phyloP scores from a whole-genome alignment of 1,139 yeast genomes.

The Candida sp. region DNA sequence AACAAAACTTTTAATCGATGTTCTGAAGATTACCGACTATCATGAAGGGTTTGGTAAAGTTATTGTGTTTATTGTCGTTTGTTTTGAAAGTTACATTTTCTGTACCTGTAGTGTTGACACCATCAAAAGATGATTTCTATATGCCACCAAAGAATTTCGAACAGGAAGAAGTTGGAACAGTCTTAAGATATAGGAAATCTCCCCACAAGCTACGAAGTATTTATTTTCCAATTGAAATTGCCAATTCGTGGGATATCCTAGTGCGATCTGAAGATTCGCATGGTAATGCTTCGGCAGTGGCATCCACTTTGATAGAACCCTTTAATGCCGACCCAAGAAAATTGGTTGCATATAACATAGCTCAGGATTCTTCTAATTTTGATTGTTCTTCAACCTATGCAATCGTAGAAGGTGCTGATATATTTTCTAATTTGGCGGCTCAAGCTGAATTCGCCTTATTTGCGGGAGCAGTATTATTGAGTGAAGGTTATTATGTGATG shows the following conservation, averaged over 20 bases:
- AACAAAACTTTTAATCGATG: no score
- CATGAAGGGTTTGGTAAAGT: neutral
- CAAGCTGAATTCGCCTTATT: constrained; percentile 19
- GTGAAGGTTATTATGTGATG: constrained; percentile 24
- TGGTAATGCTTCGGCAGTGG: constrained; percentile 28
- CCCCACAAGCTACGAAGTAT: constrained; percentile 16
- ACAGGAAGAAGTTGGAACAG: constrained; percentile 18
- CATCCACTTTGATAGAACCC: constrained; percentile 30
- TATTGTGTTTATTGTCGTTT: neutral
- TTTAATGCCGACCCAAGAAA: constrained; percentile 19
- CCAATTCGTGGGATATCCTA: constrained; percentile 28
- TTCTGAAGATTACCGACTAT: no score
- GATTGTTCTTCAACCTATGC: constrained; percentile 15
- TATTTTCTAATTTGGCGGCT: constrained; percentile 7
- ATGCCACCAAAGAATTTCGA: constrained; percentile 22
- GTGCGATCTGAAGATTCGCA: constrained; percentile 28
- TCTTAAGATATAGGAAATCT: constrained; percentile 20
- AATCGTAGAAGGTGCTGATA: constrained; percentile 9
- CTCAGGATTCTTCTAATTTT: constrained; percentile 11
- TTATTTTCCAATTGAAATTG: constrained; percentile 6
- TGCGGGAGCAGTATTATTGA: constrained; percentile 15
- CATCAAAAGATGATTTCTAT: constrained; percentile 26
- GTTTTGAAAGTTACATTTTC: neutral
- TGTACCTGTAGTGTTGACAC: constrained; percentile 4
- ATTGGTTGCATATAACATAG: constrained; percentile 17